Evolutionary conservation across 306 rosid genomes (phyloP).

Genomic region (Clitoria ternatea): DNA sequence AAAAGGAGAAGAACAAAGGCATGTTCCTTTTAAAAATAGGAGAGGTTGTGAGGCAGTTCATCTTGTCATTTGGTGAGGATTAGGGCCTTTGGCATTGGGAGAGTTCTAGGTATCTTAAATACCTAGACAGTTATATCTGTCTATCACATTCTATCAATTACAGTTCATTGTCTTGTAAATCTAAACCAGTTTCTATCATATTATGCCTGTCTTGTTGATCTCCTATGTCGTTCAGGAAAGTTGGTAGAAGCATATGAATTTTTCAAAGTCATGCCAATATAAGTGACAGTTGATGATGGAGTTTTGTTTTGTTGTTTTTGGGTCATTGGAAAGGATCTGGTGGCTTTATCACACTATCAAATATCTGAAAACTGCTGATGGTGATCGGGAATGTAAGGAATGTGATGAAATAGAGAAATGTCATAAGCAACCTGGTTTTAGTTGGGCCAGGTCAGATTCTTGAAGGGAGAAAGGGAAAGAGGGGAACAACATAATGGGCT

Average conservation of each 20-base stretch:
- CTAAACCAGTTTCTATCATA: no score
- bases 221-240: conserved; percentile 64
- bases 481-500: not conserved
- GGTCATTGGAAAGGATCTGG: conserved; percentile 54
- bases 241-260: conserved; percentile 58
- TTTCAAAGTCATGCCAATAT: conserved; percentile 36
- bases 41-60: no score
- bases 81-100: no score
- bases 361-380: conserved; percentile 63
- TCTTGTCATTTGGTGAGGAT: no score
- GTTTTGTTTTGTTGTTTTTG: no score
- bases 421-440: conserved; percentile 50
- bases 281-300: no score
- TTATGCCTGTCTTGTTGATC: conserved; percentile 61
- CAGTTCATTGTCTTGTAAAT: no score
- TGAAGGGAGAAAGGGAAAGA: not conserved
- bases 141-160: no score
- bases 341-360: conserved; percentile 52
- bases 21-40: no score
- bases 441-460: conserved; percentile 33
- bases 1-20: no score
- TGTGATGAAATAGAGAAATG: conserved; percentile 46
- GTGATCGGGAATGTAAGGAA: conserved; percentile 51
- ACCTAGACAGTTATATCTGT: no score
- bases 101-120: no score